Evolutionary conservation across 208 protist genomes (phyloP).

Genomic region (Acanthamoeba divionensis): DNA sequence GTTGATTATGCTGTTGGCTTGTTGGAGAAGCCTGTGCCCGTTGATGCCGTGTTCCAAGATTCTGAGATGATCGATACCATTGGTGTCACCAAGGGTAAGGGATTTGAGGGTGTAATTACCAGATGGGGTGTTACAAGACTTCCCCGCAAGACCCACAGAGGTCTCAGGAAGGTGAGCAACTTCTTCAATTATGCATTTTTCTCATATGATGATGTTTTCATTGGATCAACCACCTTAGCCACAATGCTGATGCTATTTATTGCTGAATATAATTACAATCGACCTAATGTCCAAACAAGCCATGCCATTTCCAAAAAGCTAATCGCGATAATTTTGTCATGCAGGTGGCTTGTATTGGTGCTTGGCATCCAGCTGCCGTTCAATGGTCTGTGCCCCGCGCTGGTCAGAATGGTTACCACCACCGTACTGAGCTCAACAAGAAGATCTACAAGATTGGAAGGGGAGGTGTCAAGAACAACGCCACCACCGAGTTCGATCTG

Average conservation of each 20-base stretch:
- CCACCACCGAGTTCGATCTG: constrained; percentile 95
- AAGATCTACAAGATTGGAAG: constrained; percentile 98
- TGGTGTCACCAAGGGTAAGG: constrained; percentile 97
- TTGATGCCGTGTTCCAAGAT: constrained; percentile 93
- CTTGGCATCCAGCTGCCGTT: constrained; percentile 98
- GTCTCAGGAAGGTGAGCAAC: constrained; percentile 98
- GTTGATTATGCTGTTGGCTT: constrained; percentile 90
- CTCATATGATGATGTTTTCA: too few relatives aligned
- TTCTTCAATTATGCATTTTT: too few relatives aligned
- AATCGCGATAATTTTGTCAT: too few relatives aligned
- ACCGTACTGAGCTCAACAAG: constrained; percentile 99
- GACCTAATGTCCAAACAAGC: too few relatives aligned
- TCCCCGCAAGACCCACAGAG: constrained; percentile 98
- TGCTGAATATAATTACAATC: too few relatives aligned
- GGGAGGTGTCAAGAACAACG: constrained; percentile 77
- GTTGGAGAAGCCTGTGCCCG: constrained; percentile 95
- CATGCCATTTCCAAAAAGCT: too few relatives aligned
- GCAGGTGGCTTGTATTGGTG: constrained; percentile 99
- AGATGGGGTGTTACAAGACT: constrained; percentile 96
- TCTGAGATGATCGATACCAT: constrained; percentile 96
- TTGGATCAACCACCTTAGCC: too few relatives aligned
- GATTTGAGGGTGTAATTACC: constrained; percentile 96
- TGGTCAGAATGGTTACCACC: constrained; percentile 98
- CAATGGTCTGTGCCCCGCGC: constrained; percentile 95
- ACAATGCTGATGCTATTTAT: too few relatives aligned